These are phyloP conservation scores for Talaromyces ruber DNA, from an alignment of 495 filamentous ascomycete species.

Conservation along the genomic window DNA sequence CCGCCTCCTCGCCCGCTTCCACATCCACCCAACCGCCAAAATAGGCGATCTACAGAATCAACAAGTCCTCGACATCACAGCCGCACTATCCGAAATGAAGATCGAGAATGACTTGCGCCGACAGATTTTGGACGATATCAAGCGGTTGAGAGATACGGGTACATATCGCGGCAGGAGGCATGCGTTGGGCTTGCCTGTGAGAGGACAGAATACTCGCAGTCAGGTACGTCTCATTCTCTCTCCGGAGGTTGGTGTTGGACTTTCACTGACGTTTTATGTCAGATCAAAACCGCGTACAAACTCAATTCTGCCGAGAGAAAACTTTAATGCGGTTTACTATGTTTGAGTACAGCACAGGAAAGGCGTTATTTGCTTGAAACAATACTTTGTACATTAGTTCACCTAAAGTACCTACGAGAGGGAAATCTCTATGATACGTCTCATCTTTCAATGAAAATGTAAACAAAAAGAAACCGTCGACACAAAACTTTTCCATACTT, in stretches of 20 bases:
- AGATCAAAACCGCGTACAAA: constrained; percentile 68
- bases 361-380: constrained; percentile 3
- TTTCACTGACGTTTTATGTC: background rate
- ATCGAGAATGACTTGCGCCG: constrained; percentile 83
- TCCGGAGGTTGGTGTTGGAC: constrained; percentile 5
- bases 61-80: constrained; percentile 69
- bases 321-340: constrained; percentile 23
- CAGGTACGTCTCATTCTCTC: constrained; percentile 46
- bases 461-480: background rate
- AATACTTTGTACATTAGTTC: background rate
- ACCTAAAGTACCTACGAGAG: background rate
- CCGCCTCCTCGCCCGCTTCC: constrained; percentile 75
- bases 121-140: constrained; percentile 74
- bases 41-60: constrained; percentile 62
- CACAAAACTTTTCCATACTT: background rate
- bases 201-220: constrained; percentile 78
- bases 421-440: background rate
- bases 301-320: constrained; percentile 72
- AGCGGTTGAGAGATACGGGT: constrained; percentile 81
- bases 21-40: constrained; percentile 73
- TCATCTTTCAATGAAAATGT: background rate
- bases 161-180: constrained; percentile 84
- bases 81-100: constrained; percentile 81
- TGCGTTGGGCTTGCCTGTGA: constrained; percentile 78
- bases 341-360: background rate